Percentiles rank a stretch among this genome's conserved stretches.
Conservation (phyloP, 371 early-diverging fungal species). For the Ordospora colligata region DNA sequence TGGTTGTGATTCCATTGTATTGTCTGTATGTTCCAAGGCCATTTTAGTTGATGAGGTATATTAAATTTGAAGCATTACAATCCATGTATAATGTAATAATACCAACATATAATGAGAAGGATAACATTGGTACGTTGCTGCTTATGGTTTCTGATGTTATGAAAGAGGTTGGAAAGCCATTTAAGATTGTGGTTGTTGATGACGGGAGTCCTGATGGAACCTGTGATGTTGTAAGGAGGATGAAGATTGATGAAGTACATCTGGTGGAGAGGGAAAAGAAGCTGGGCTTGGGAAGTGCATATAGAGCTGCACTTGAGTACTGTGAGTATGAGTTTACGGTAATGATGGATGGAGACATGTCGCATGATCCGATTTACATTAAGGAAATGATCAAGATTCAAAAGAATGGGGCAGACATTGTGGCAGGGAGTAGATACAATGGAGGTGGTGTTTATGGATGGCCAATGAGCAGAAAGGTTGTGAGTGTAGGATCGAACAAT, state of each 20-base stretch:
- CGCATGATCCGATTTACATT: slow-evolving; percentile 91
- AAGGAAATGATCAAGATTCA: slow-evolving; percentile 68
- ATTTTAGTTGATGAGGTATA: background rate
- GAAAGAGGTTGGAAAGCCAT: slow-evolving; percentile 68
- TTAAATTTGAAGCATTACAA: background rate
- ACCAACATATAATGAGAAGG: slow-evolving; percentile 95
- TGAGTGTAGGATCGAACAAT: slow-evolving; percentile 88
- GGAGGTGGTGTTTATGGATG: slow-evolving; percentile 92
- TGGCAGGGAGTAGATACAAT: slow-evolving; percentile 75
- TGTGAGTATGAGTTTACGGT: slow-evolving; percentile 83
- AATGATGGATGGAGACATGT: slow-evolving; percentile 97
- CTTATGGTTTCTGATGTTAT: slow-evolving; percentile 78
- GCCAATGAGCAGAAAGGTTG: slow-evolving; percentile 86
- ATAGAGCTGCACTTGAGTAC: slow-evolving; percentile 80
- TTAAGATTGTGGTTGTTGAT: slow-evolving; percentile 91
- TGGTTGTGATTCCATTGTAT: background rate
- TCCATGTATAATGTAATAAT: slow-evolving; percentile 61
- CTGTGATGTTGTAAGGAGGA: slow-evolving; percentile 70
- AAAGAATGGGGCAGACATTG: slow-evolving; percentile 75
- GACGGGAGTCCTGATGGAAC: slow-evolving; percentile 96
- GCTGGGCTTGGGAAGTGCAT: slow-evolving; percentile 88
- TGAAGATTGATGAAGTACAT: slow-evolving; percentile 66
- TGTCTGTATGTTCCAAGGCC: background rate
- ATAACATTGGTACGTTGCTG: slow-evolving; percentile 82
- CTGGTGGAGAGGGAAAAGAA: slow-evolving; percentile 82